Evolutionary conservation across 768 basidiomycete genomes (phyloP).

Genomic region (Russula ochroleuca): DNA sequence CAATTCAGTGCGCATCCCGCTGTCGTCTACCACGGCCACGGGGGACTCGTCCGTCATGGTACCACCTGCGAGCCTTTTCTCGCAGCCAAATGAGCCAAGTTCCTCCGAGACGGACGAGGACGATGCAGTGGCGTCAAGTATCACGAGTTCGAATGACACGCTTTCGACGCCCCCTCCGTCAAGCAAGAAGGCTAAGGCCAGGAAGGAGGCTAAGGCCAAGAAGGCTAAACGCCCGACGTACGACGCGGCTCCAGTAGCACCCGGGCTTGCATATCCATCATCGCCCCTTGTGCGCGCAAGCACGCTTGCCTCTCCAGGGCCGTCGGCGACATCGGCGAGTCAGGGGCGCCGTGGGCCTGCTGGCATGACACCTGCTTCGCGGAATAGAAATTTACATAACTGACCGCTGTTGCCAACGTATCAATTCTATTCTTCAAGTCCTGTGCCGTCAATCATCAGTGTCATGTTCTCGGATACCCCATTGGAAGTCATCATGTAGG

Average conservation of each 20-base stretch:
- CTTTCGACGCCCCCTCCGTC: conserved; percentile 26
- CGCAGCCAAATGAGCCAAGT: conserved; percentile 17
- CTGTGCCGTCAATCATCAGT: background rate
- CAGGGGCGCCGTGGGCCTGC: conserved; percentile 13
- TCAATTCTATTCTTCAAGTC: background rate
- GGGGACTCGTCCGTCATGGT: conserved; percentile 21
- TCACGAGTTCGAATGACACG: conserved; percentile 26
- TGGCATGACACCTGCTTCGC: conserved; percentile 25
- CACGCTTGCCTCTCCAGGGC: conserved; percentile 9
- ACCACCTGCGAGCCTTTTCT: conserved; percentile 24
- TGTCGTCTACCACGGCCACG: conserved; percentile 16
- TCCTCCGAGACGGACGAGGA: conserved; percentile 26
- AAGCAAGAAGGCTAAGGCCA: conserved; percentile 6
- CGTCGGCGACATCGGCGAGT: conserved; percentile 3
- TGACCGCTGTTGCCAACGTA: conserved; percentile 4
- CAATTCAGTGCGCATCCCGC: conserved; percentile 14
- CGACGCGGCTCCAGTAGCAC: conserved; percentile 18
- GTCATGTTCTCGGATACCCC: conserved; percentile 1
- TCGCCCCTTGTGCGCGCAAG: conserved; percentile 14
- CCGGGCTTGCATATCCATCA: conserved; percentile 20
- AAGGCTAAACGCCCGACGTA: conserved; percentile 18
- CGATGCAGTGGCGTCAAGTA: conserved; percentile 20
- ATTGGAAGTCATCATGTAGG: conserved; percentile 1
- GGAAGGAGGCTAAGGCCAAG: conserved; percentile 6
- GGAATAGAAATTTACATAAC: conserved; percentile 13